Base-by-base conservation (phyloP, 345 rosid species). In the Eucalyptus marginata region DNA sequence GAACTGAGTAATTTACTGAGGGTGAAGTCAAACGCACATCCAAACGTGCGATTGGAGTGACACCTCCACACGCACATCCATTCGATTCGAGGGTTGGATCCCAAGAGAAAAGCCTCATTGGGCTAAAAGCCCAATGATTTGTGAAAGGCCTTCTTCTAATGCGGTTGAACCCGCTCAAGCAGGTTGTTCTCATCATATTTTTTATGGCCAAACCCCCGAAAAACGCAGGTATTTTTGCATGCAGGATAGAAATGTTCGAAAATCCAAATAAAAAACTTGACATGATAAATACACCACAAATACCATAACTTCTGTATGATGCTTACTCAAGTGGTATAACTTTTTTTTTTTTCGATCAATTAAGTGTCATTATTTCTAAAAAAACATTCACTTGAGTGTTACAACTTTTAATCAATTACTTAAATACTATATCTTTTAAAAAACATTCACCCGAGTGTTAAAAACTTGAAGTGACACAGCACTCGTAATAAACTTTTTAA, bases 321-420 rank as follows among this genome's bases (percentile, higher is more conserved):
- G 0, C 5, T 29, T 1, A 29, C 18, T 62, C 4, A 0, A 62
- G 18, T 62, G 15, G 2, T 25, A 9, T 58, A 11, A 5, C 9
- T n/a, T 18, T 10, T 25, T 11, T 58, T 13, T 62, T 29, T 20
- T 13, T 29, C 10, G 13, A 59, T 7, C 71, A 62, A 13, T 62
- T 29, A 13, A 15, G 71, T 13, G 33, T 8, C 17, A 29, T 29
- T 7, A 29, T n/a, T 4, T 62, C 17, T 62, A 27, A 6, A 64
- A 64, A 3, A 64, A 7, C 33, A 7, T 64, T 16, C 2, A 64
- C 17, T 64, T 64, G 7, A 7, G 17, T 7, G 17, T 14, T 5
- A 14, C 0, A 6, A 4, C 71, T 29, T 11, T 8, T 13, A 13
- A 64, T 29, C 18, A 4, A 29, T 64, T 64, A 14, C 7, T 54